A percentile compares a stretch with the other conserved stretches of the same genome.
These are phyloP conservation scores for Colletotrichum orchidophilum DNA, from an alignment of 2,329 filamentous ascomycete species.

Conservation along the genomic window DNA sequence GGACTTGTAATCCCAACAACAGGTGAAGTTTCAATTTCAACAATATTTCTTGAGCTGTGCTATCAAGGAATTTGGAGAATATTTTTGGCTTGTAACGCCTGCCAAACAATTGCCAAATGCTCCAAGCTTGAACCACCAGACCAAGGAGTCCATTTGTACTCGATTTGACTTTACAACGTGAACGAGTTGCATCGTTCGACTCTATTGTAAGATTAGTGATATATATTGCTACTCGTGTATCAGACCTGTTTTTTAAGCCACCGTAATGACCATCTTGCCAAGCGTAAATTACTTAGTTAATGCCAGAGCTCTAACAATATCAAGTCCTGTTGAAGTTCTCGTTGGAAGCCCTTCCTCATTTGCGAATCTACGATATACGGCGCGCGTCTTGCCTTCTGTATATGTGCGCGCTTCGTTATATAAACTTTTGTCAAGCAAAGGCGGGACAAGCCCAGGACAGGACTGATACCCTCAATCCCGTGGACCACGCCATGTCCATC, in stretches of 20 bases:
- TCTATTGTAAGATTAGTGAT: not conserved
- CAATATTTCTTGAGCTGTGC: not conserved
- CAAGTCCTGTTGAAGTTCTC: conserved; percentile 16
- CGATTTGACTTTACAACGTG: not conserved
- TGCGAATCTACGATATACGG: conserved; percentile 24
- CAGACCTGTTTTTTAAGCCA: conserved; percentile 26
- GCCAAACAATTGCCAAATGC: too few relatives aligned
- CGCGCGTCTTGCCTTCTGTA: conserved; percentile 11
- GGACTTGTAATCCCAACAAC: not conserved
- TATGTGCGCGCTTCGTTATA: conserved; percentile 20
- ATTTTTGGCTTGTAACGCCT: too few relatives aligned
- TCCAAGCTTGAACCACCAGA: not conserved
- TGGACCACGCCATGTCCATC: conserved; percentile 3
- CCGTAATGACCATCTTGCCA: conserved; percentile 19
- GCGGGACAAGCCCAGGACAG: conserved; percentile 9
- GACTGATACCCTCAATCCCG: conserved; percentile 14
- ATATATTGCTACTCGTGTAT: conserved; percentile 16
- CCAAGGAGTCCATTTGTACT: not conserved
- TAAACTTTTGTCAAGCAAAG: conserved; percentile 1
- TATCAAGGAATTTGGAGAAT: too few relatives aligned
- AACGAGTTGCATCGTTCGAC: not conserved
- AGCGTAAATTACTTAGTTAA: conserved; percentile 20
- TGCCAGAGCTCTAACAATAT: not conserved
- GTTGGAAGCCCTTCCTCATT: conserved; percentile 19
- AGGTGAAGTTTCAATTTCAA: not conserved